Evolutionary conservation across 192 early-diverging fungal genomes (phyloP), one percentile per base, ranked within the genome.

Genomic region (Phycomyces nitens): DNA sequence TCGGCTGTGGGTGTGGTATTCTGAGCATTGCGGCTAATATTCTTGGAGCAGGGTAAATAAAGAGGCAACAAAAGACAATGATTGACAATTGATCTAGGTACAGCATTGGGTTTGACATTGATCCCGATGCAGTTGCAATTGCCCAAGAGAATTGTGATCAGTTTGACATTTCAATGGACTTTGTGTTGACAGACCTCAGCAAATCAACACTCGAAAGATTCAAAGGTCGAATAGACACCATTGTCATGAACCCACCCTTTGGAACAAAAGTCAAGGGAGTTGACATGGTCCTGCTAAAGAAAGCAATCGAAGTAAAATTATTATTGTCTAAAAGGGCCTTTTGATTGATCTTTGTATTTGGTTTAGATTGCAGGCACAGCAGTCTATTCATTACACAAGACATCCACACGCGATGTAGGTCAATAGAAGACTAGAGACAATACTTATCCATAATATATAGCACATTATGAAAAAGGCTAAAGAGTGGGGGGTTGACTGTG

Each of bases 211-310:
- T 83, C 5, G 66, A 73, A 20, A 58, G 74, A 27, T 83, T 85
- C 74, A 67, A 66, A 23, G 69, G 66, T 4, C 75, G 74, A 62
- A 77, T 89, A 38, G 90, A 92, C 75, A 90, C 88, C n/a, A 85
- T 89, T 44, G 66, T 92, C 18, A 86, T 89, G 81, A 92, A 92
- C 70, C 90, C 90, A 69, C 90, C 90, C 0, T 92, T 92, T 72
- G 90, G 90, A 18, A 92, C 90, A 2, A 92, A 88, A 60, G 86
- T 85, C 69, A 87, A 86, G 59, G 90, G 90, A 16, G 84, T 90
- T 18, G 90, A 92, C 60, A 80, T 86, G 70, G 72, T 83, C 26
- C 87, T 92, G 58, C 71, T 92, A 42, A 86, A 89, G 66, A 84
- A 85, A 14, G 90, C 87, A 1, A 75, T 85, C 52, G 81, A 85